These are phyloP conservation scores for Cercospora nicotianae DNA, from an alignment of 2,329 filamentous ascomycete species.

Conservation along the genomic window DNA sequence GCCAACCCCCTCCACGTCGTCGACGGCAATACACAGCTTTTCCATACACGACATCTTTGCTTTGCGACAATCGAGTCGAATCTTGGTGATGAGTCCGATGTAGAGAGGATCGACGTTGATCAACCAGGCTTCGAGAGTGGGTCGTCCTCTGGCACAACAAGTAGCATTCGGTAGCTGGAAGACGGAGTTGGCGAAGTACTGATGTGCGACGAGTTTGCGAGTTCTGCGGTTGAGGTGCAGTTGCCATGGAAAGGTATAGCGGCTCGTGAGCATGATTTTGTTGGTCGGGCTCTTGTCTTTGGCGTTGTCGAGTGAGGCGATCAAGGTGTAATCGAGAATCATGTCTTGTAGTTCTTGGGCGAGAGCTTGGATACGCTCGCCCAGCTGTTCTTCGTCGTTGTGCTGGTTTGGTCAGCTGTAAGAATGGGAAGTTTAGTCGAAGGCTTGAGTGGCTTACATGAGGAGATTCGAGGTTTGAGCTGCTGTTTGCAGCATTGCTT, in stretches of 20 bases:
- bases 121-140: no score
- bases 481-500: no score
- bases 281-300: background rate
- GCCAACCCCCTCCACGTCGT: background rate
- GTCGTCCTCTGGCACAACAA: no score
- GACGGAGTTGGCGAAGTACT: background rate
- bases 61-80: no score
- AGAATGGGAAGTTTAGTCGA: no score
- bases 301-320: background rate
- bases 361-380: background rate
- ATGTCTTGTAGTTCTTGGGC: background rate
- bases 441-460: no score
- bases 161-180: background rate
- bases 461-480: no score
- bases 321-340: background rate
- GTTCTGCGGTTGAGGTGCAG: background rate
- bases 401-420: background rate
- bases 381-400: background rate
- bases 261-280: background rate
- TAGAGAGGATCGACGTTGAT: no score
- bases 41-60: no score
- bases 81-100: no score
- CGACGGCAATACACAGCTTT: background rate
- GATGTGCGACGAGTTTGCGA: background rate
- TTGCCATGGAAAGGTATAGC: background rate